Evolutionary conservation across 2,329 filamentous ascomycete genomes (phyloP).

Genomic region (Penicillium aurantiogriseum): DNA sequence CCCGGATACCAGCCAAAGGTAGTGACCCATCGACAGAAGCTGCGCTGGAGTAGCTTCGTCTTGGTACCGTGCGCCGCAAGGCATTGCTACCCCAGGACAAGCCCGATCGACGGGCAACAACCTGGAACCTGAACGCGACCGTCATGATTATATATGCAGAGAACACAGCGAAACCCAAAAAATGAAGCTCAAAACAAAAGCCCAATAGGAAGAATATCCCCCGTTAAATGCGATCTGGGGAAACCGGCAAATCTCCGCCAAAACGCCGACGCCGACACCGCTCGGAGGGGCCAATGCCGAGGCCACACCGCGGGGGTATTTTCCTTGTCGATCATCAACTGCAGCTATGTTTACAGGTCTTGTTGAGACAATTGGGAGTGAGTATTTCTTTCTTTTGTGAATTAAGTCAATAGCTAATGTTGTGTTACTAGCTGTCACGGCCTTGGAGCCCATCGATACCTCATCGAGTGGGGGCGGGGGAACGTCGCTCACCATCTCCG

Average conservation of each 20-base stretch:
- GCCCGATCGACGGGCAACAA: conserved; percentile 25
- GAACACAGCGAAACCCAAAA: neutral
- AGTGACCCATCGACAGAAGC: conserved; percentile 47
- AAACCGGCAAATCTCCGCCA: conserved; percentile 25
- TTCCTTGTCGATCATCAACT: conserved; percentile 18
- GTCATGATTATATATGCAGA: conserved; percentile 23
- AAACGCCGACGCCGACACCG: conserved; percentile 30
- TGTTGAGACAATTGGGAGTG: conserved; percentile 89
- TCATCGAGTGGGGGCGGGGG: conserved; percentile 70
- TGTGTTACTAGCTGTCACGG: conserved; percentile 67
- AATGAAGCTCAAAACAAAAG: neutral
- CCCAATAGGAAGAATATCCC: conserved; percentile 8
- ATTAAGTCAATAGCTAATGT: conserved; percentile 25
- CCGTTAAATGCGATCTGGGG: conserved; percentile 15
- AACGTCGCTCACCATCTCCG: conserved; percentile 82
- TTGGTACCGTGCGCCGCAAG: conserved; percentile 25
- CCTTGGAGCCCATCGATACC: conserved; percentile 75
- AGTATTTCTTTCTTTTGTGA: conserved; percentile 34
- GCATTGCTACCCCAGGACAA: conserved; percentile 21
- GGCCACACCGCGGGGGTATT: conserved; percentile 19
- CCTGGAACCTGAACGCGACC: conserved; percentile 25
- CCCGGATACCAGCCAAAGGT: conserved; percentile 80
- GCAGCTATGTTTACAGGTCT: conserved; percentile 88
- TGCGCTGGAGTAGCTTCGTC: conserved; percentile 44
- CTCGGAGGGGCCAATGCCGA: conserved; percentile 19